Evolutionary conservation across 495 filamentous ascomycete genomes (phyloP).

Genomic region (Penicillium lagena): DNA sequence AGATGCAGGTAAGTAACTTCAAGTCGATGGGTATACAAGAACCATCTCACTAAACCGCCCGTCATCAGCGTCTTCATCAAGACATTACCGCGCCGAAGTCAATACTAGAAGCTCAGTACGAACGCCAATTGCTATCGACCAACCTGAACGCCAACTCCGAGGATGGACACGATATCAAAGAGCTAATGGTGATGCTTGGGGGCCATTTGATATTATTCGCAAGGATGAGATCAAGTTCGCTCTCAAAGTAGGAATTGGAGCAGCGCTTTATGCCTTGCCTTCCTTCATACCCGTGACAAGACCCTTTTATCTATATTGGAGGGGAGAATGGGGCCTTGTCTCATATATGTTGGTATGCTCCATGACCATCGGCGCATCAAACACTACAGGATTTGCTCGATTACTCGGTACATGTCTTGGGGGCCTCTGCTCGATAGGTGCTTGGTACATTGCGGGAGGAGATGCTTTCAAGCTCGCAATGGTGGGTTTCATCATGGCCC

Average conservation of each 20-base stretch:
- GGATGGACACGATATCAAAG: slow-evolving; percentile 21
- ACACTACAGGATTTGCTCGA: slow-evolving; percentile 80
- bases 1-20: slow-evolving; percentile 7
- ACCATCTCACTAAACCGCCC: slow-evolving; percentile 2
- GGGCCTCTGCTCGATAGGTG: slow-evolving; percentile 62
- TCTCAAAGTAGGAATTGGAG: slow-evolving; percentile 87
- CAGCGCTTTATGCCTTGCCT: slow-evolving; percentile 77
- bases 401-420: slow-evolving; percentile 84
- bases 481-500: slow-evolving; percentile 72
- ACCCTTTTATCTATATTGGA: slow-evolving; percentile 78
- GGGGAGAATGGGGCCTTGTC: slow-evolving; percentile 92
- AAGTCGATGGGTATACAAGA: slow-evolving; percentile 13
- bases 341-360: slow-evolving; percentile 98
- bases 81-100: too few relatives aligned
- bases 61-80: too few relatives aligned
- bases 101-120: too few relatives aligned
- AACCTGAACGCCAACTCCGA: slow-evolving; percentile 4
- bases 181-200: slow-evolving; percentile 52
- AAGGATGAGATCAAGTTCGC: slow-evolving; percentile 71
- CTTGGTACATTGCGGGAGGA: slow-evolving; percentile 67
- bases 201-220: slow-evolving; percentile 49
- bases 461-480: slow-evolving; percentile 68
- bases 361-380: slow-evolving; percentile 93
- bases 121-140: too few relatives aligned
- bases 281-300: slow-evolving; percentile 74